phyloP scores from a whole-genome alignment of 208 protist genomes.

The Willaertia magna region DNA sequence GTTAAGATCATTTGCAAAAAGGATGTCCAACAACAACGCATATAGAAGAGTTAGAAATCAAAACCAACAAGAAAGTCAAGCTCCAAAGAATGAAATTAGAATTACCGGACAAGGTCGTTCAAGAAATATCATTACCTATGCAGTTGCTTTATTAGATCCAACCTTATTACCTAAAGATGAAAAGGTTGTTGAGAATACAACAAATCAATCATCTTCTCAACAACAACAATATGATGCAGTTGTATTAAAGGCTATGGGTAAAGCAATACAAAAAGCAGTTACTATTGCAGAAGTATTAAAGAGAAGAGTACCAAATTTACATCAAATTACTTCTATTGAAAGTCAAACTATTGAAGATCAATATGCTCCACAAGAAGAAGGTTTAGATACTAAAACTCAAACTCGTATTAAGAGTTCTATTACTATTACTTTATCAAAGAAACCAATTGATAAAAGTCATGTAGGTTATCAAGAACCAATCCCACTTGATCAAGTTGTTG shows the following conservation, averaged over 20 bases:
- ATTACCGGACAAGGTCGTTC: background rate
- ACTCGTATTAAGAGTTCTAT: conserved; percentile 51
- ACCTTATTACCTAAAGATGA: background rate
- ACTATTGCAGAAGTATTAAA: conserved; percentile 79
- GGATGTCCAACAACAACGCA: background rate
- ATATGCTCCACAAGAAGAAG: conserved; percentile 61
- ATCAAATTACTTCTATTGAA: conserved; percentile 69
- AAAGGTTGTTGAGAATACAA: background rate
- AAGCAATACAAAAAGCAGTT: conserved; percentile 69
- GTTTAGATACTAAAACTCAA: conserved; percentile 49
- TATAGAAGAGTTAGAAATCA: background rate
- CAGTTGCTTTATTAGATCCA: background rate
- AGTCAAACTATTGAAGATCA: conserved; percentile 62
- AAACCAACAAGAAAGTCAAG: background rate
- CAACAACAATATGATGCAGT: conserved; percentile 50
- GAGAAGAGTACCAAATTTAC: conserved; percentile 63
- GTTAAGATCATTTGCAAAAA: too few relatives aligned
- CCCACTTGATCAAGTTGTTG: conserved; percentile 55
- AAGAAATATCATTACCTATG: background rate
- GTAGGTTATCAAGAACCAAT: conserved; percentile 73
- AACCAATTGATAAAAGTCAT: conserved; percentile 57
- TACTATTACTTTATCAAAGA: conserved; percentile 65
- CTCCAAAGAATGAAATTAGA: background rate
- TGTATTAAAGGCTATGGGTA: conserved; percentile 69
- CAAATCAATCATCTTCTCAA: background rate